Conservation (phyloP, 768 basidiomycete species). For the Tylopilus intermedius region DNA sequence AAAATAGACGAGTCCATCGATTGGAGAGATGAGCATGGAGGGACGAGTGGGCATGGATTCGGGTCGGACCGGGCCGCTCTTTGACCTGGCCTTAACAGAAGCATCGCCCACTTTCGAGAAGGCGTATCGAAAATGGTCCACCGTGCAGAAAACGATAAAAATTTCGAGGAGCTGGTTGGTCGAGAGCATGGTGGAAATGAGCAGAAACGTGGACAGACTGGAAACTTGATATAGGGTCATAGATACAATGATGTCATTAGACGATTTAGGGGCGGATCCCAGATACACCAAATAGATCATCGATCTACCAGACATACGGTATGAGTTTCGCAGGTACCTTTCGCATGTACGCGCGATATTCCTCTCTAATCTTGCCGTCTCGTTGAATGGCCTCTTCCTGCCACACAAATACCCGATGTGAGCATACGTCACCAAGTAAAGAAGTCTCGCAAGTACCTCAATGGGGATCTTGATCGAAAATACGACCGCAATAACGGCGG, state of each 20-base stretch:
- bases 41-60: slow-evolving; percentile 2
- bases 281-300: too few species aligned
- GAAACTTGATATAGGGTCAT: too few species aligned
- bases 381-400: slow-evolving; percentile 1
- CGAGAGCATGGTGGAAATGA: not conserved
- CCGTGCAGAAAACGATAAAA: not conserved
- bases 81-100: not conserved
- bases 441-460: too few species aligned
- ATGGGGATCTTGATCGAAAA: too few species aligned
- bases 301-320: too few species aligned
- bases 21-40: not conserved
- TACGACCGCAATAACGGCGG: too few species aligned
- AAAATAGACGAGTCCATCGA: not conserved
- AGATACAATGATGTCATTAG: not conserved
- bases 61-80: slow-evolving; percentile 4
- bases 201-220: too few species aligned
- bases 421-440: too few species aligned
- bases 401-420: too few species aligned
- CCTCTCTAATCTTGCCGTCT: not conserved
- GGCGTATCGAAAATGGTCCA: not conserved
- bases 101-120: not conserved
- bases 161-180: not conserved
- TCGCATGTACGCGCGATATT: not conserved
- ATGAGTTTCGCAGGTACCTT: too few species aligned
- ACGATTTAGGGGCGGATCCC: not conserved